A percentile compares a stretch with the other conserved stretches of the same genome.
These are phyloP conservation scores for Suhomyces maxii DNA, from an alignment of 1,139 yeast species.

Conservation along the genomic window DNA sequence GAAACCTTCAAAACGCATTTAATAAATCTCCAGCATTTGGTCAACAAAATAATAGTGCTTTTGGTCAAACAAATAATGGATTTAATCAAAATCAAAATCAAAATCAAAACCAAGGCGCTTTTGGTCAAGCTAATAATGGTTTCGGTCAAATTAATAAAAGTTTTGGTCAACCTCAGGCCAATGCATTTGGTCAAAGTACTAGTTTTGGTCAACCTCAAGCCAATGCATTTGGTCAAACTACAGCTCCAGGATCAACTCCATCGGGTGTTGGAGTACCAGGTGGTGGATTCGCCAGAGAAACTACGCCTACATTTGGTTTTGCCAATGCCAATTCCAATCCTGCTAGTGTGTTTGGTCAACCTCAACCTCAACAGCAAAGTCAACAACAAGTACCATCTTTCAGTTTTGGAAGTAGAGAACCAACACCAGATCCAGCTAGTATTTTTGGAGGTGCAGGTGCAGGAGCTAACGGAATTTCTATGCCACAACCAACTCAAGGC, in stretches of 20 bases:
- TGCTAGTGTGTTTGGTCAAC: conserved; percentile 14
- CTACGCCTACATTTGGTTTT: conserved; percentile 14
- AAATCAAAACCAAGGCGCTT: background rate
- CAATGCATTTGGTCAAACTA: conserved; percentile 2
- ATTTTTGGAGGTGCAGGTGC: conserved; percentile 18
- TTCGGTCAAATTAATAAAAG: conserved; percentile 3
- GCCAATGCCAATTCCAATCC: conserved; percentile 12
- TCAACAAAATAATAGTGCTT: background rate
- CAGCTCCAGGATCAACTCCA: background rate
- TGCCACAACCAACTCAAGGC: conserved; percentile 9
- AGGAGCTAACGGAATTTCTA: conserved; percentile 4
- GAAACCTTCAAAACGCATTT: background rate
- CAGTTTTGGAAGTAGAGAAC: conserved; percentile 20
- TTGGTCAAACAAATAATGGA: background rate
- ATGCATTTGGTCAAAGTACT: conserved; percentile 1
- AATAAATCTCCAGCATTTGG: conserved; percentile 5
- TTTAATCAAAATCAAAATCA: conserved; percentile 3
- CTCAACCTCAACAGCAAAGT: conserved; percentile 5
- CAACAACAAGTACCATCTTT: conserved; percentile 7
- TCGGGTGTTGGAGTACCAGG: background rate
- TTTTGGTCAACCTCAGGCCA: background rate
- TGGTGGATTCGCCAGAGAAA: conserved; percentile 7
- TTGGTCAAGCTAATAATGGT: background rate
- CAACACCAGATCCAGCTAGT: conserved; percentile 32
- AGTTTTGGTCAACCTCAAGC: background rate